Percentiles rank a stretch among this genome's conserved stretches.
These are phyloP conservation scores for Mycena alexandri DNA, from an alignment of 768 basidiomycete genomes.

Conservation along the genomic window DNA sequence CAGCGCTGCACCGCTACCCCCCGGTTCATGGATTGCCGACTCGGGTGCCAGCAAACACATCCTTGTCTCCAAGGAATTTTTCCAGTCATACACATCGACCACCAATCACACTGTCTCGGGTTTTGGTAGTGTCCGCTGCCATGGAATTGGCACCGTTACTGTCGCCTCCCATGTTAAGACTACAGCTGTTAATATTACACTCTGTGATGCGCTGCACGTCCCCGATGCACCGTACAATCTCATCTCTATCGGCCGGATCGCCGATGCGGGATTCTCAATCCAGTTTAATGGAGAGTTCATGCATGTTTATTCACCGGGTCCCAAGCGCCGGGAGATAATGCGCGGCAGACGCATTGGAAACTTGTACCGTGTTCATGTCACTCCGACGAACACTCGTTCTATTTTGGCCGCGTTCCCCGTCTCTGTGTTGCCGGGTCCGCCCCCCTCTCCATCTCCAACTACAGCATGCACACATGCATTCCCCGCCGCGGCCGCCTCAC, in stretches of 20 bases:
- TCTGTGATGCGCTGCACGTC: neutral
- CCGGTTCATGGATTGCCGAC: too few relatives aligned
- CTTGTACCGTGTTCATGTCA: too few relatives aligned
- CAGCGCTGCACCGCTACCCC: neutral
- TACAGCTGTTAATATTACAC: too few relatives aligned
- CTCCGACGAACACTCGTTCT: too few relatives aligned
- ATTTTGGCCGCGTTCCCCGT: too few relatives aligned
- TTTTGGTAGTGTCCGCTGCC: conserved; percentile 18
- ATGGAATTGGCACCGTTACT: conserved; percentile 19
- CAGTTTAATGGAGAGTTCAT: neutral
- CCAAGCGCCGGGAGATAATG: too few relatives aligned
- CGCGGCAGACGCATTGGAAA: too few relatives aligned
- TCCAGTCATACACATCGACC: conserved; percentile 9
- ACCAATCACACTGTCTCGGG: conserved; percentile 14
- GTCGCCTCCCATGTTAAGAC: conserved; percentile 27
- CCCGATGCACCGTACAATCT: neutral
- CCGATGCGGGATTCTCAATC: neutral
- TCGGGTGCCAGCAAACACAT: conserved; percentile 16
- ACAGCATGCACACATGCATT: too few relatives aligned
- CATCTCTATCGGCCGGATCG: neutral
- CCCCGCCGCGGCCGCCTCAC: too few relatives aligned
- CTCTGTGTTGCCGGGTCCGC: too few relatives aligned
- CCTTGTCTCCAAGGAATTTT: conserved; percentile 5
- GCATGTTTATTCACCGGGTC: conserved; percentile 26
- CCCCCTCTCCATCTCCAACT: too few relatives aligned